These are phyloP conservation scores for Paraphoma sp. DNA, from an alignment of 2,329 filamentous ascomycete species.

Conservation along the genomic window DNA sequence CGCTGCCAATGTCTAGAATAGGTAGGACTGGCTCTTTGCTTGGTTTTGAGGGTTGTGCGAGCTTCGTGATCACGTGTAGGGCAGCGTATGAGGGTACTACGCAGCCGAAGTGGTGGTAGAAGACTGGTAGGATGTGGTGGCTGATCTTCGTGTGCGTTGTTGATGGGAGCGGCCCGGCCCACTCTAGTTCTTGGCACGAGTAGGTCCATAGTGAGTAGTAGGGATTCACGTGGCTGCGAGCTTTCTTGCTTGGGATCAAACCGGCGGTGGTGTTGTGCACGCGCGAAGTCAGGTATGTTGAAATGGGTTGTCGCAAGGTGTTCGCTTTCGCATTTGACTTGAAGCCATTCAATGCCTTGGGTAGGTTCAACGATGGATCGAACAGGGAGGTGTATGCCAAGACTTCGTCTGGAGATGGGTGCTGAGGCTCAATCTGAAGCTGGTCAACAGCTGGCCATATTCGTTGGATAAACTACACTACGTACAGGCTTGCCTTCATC, in stretches of 20 bases:
- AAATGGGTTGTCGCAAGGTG: conserved; percentile 65
- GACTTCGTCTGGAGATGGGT: conserved; percentile 58
- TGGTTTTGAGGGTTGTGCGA: conserved; percentile 50
- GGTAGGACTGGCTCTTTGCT: conserved; percentile 49
- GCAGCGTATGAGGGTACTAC: conserved; percentile 72
- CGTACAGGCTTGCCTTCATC: conserved; percentile 44
- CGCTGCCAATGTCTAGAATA: conserved; percentile 72
- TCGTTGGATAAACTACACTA: conserved; percentile 2
- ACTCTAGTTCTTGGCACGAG: conserved; percentile 68
- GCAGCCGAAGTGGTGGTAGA: conserved; percentile 83
- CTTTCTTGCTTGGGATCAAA: conserved; percentile 47
- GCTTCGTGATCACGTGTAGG: conserved; percentile 64
- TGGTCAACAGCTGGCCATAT: neutral
- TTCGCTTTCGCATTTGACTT: conserved; percentile 69
- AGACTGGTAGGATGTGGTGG: conserved; percentile 73
- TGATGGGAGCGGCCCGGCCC: conserved; percentile 65
- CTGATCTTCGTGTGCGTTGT: conserved; percentile 62
- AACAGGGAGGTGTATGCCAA: conserved; percentile 73
- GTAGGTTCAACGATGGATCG: conserved; percentile 63
- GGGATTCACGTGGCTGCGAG: conserved; percentile 64
- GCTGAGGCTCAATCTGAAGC: conserved; percentile 21
- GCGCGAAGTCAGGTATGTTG: conserved; percentile 63
- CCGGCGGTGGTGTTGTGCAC: conserved; percentile 49
- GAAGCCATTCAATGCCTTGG: conserved; percentile 68
- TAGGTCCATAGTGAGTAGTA: conserved; percentile 73